Conservation (phyloP, 108 stramenopile species). For the Tribonema minus region DNA sequence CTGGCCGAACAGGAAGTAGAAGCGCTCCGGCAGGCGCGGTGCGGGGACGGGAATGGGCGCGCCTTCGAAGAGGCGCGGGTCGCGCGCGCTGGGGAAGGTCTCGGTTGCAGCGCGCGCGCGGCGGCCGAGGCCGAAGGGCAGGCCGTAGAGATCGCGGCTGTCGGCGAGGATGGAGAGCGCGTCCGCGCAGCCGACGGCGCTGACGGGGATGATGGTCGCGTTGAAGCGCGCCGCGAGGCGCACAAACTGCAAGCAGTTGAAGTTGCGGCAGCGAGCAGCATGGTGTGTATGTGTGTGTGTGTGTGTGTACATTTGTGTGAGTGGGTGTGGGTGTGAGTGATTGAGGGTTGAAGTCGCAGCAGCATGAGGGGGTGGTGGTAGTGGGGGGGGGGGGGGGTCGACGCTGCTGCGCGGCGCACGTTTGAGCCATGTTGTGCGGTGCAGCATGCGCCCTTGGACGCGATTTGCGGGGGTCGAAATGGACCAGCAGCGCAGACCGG, state of each 20-base stretch:
- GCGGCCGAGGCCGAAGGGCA: not conserved
- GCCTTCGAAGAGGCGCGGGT: not conserved
- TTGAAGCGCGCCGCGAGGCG: conserved; percentile 79
- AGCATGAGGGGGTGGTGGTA: too few species aligned
- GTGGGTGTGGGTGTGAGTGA: too few species aligned
- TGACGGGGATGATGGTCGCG: conserved; percentile 82
- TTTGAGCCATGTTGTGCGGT: too few species aligned
- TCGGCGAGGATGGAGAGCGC: conserved; percentile 55
- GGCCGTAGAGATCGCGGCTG: not conserved
- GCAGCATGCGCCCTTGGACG: too few species aligned
- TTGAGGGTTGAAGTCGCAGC: too few species aligned
- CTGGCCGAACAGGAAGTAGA: conserved; percentile 23
- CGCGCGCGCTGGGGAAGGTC: not conserved
- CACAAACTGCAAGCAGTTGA: conserved; percentile 76
- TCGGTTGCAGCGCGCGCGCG: not conserved
- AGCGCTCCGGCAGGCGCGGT: conserved; percentile 8
- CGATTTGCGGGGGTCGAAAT: too few species aligned
- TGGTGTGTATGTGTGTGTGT: too few species aligned
- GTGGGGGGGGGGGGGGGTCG: too few species aligned
- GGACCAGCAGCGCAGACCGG: too few species aligned
- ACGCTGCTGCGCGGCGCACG: too few species aligned
- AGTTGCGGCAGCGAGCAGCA: too few species aligned
- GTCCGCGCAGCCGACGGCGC: conserved; percentile 83
- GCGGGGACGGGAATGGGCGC: not conserved
- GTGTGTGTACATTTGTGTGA: too few species aligned